Conservation (phyloP, 257 asterid genomes). For the Parsonsia alboflavescens region DNA sequence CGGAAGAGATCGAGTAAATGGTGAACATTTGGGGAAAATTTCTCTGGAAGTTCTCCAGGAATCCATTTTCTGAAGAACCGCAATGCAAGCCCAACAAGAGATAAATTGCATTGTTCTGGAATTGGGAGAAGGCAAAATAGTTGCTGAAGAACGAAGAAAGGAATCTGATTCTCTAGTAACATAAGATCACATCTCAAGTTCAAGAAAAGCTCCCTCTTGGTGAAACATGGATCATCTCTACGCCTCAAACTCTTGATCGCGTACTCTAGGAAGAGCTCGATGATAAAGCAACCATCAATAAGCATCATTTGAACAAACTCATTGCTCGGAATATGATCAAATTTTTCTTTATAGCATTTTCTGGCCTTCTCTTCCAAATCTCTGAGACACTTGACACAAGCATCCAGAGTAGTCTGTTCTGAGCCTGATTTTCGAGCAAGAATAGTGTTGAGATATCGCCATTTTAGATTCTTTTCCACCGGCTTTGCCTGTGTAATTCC, state of each 20-base stretch:
- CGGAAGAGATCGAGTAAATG: slow-evolving; percentile 78
- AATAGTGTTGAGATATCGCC: slow-evolving; percentile 64
- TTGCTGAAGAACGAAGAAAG: slow-evolving; percentile 56
- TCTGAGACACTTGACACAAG: slow-evolving; percentile 42
- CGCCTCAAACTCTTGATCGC: slow-evolving; percentile 47
- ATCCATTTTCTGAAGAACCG: slow-evolving; percentile 44
- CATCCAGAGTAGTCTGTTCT: slow-evolving; percentile 35
- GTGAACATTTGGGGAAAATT: slow-evolving; percentile 29
- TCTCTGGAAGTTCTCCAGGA: slow-evolving; percentile 47
- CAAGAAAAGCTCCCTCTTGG: slow-evolving; percentile 55
- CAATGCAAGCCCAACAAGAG: slow-evolving; percentile 30
- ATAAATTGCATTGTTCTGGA: slow-evolving; percentile 31
- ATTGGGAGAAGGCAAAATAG: slow-evolving; percentile 41
- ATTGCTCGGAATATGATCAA: slow-evolving; percentile 27
- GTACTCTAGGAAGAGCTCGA: slow-evolving; percentile 63
- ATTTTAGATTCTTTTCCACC: slow-evolving; percentile 79
- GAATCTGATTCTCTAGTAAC: slow-evolving; percentile 77
- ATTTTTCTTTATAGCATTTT: slow-evolving; percentile 53
- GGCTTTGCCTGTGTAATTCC: slow-evolving; percentile 20
- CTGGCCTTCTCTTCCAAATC: slow-evolving; percentile 51
- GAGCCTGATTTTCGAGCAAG: slow-evolving; percentile 35
- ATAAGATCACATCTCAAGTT: slow-evolving; percentile 60
- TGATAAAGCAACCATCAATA: slow-evolving; percentile 75
- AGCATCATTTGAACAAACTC: slow-evolving; percentile 75
- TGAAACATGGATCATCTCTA: slow-evolving; percentile 57